These are phyloP conservation scores for Ceratocystis variospora DNA, from an alignment of 2,329 filamentous ascomycete species.

Conservation along the genomic window DNA sequence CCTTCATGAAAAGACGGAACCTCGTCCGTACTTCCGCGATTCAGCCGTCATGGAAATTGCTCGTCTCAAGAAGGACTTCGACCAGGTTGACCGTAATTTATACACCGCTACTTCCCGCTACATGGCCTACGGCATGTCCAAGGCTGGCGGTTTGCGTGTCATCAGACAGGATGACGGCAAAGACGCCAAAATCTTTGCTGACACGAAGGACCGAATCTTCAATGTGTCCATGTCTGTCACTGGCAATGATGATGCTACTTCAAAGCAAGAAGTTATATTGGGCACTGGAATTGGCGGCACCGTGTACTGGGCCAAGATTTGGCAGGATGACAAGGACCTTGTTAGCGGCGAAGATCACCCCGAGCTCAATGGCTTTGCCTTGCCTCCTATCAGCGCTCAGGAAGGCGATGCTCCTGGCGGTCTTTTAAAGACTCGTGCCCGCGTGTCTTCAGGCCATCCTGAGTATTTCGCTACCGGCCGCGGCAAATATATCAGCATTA, in stretches of 20 bases:
- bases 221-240: conserved; percentile 74
- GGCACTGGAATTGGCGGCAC: conserved; percentile 89
- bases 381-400: conserved; percentile 71
- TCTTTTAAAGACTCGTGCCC: conserved; percentile 87
- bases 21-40: conserved; percentile 54
- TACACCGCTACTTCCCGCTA: conserved; percentile 80
- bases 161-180: conserved; percentile 89
- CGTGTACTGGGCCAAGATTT: conserved; percentile 87
- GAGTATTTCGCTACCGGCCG: conserved; percentile 92
- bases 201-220: conserved; percentile 86
- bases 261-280: conserved; percentile 63
- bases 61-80: conserved; percentile 90
- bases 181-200: conserved; percentile 82
- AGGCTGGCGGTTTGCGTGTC: conserved; percentile 81
- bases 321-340: conserved; percentile 56
- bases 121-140: conserved; percentile 88
- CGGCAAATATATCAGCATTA: conserved; percentile 88
- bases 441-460: conserved; percentile 74
- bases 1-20: conserved; percentile 46
- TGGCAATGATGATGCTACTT: conserved; percentile 13
- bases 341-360: conserved; percentile 64
- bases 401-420: conserved; percentile 87
- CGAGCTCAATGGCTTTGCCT: conserved; percentile 73
- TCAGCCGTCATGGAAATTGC: conserved; percentile 85
- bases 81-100: conserved; percentile 88